Conservation (phyloP, 352 stramenopile genomes). For the Phytophthora constricta region DNA sequence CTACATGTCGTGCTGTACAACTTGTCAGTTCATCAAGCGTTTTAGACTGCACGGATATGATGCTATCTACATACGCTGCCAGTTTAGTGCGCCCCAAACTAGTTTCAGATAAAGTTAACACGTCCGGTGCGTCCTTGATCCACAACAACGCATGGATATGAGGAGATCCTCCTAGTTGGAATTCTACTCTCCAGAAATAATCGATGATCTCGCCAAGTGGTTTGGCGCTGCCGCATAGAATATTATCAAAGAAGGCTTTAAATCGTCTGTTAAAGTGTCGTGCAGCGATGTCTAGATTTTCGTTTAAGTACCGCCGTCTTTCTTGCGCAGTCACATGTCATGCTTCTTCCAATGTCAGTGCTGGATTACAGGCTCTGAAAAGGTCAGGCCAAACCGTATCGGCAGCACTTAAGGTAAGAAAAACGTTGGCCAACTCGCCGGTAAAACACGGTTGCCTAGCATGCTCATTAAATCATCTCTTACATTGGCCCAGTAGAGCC, state of each 20-base stretch:
- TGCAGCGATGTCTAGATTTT: too few species aligned
- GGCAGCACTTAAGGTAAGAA: too few species aligned
- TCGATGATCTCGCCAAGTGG: slow-evolving; percentile 18
- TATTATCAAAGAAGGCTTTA: slow-evolving; percentile 23
- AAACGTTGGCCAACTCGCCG: too few species aligned
- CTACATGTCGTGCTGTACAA: neutral
- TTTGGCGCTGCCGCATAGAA: neutral
- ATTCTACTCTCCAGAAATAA: slow-evolving; percentile 30
- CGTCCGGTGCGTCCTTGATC: slow-evolving; percentile 21
- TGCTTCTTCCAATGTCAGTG: too few species aligned
- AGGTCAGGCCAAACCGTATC: too few species aligned
- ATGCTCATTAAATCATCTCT: too few species aligned
- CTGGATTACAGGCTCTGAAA: too few species aligned
- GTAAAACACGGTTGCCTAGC: too few species aligned
- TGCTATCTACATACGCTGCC: neutral
- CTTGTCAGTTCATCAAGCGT: neutral
- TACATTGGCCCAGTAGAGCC: too few species aligned
- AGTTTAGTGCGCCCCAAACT: neutral
- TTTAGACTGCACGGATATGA: slow-evolving; percentile 2
- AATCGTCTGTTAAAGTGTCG: too few species aligned
- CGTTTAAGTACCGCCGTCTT: too few species aligned
- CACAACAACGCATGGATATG: slow-evolving; percentile 26
- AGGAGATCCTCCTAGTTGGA: slow-evolving; percentile 19
- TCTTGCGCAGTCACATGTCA: too few species aligned
- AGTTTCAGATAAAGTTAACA: slow-evolving; percentile 7